Base-by-base conservation (phyloP, 140 eudicot genomes). In the Anethum foeniculum region DNA sequence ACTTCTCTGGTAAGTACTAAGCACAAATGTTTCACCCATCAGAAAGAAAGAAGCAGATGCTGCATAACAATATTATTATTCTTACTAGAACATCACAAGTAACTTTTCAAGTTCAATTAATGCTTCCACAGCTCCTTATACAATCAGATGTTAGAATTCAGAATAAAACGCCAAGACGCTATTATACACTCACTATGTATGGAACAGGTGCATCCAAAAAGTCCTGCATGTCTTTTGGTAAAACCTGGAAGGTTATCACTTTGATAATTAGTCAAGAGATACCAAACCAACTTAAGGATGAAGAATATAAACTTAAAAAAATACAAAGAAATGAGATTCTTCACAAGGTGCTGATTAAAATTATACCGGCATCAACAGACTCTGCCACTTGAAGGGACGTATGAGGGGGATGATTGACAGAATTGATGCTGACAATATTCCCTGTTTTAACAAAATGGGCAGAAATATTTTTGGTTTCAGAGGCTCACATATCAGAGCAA, bases 141-240 rank as follows among this genome's bases (percentile, higher is more conserved):
- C 6, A 10, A 43, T 69, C 41, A 38, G 56, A 10, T 44, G 32
- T 41, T 44, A 25, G 1, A 60, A n/a, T 0, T 25, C 6, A 62
- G 13, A 25, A 62, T 62, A 62, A 62, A 11, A 5, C 18, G 2
- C 69, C 16, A 62, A 62, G 16, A 62, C 4, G 18, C 7, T 62
- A 9, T 62, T 62, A 9, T 62, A 25, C 15, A 92, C 97, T 91
- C 81, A 95, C 99, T 47, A 95, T 86, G 85, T 89, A 95, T 68
- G 99, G 99, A 77, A 95, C 99, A 68, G 99, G 99, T 71, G 99
- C 99, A 85, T 95, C 99, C 88, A 95, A 84, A 86, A 92, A 95
- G 82, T 95, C 99, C 85, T 89, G 90, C 99, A 95, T 95, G 93
- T 95, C 99, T 77, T 92, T 91, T 27, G 99, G 99, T 89, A 95